Evolutionary conservation across 331 rosid genomes (phyloP).

Genomic region (Rosa hybrid): DNA sequence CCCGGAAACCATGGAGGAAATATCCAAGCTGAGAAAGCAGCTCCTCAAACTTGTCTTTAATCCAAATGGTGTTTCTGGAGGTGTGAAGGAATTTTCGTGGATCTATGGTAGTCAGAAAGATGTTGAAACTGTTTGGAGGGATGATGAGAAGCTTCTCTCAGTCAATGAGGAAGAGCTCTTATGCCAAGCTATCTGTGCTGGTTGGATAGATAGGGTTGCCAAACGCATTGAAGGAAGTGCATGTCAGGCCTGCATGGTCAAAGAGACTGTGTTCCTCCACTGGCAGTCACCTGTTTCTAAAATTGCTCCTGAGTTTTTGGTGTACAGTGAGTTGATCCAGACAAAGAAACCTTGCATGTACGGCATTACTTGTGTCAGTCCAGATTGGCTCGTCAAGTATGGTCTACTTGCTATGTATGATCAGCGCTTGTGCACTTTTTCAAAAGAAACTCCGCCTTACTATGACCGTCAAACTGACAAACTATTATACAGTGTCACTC

Average conservation of each 20-base stretch:
- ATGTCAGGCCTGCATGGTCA: slow-evolving; percentile 63
- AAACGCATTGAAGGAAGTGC: slow-evolving; percentile 50
- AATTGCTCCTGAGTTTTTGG: slow-evolving; percentile 70
- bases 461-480: slow-evolving; percentile 61
- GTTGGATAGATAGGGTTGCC: slow-evolving; percentile 94
- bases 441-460: slow-evolving; percentile 55
- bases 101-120: slow-evolving; percentile 55
- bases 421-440: slow-evolving; percentile 52
- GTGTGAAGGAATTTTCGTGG: slow-evolving; percentile 62
- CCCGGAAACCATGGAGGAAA: slow-evolving; percentile 81
- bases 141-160: slow-evolving; percentile 52
- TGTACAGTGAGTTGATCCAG: slow-evolving; percentile 68
- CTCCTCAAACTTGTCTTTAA: slow-evolving; percentile 64
- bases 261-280: slow-evolving; percentile 64
- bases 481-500: slow-evolving; percentile 56
- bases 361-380: slow-evolving; percentile 62
- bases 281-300: slow-evolving; percentile 55
- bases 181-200: slow-evolving; percentile 82
- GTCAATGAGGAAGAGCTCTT: slow-evolving; percentile 61
- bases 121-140: slow-evolving; percentile 60
- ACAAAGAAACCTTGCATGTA: slow-evolving; percentile 76
- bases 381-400: slow-evolving; percentile 75
- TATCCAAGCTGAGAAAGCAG: slow-evolving; percentile 78
- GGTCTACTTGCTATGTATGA: slow-evolving; percentile 24
- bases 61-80: slow-evolving; percentile 42